Base-by-base conservation (phyloP, 2,329 filamentous ascomycete species). In the Nemania bipapillata region DNA sequence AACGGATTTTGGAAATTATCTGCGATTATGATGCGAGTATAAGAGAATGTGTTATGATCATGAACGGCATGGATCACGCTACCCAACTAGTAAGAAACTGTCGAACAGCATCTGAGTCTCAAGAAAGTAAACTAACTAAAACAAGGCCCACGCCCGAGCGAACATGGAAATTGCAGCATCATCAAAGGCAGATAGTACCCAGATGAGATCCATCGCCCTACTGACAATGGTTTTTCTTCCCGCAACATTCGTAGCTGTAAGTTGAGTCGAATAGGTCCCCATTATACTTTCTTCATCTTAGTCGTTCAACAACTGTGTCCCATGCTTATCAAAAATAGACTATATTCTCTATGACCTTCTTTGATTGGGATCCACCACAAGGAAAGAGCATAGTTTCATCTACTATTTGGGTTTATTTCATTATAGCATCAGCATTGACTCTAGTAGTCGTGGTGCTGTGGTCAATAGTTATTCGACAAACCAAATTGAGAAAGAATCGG, bases 221-320 rank as follows among this genome's bases (percentile, higher is more conserved):
- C n/a, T 56, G 28, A 56, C 32, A 4, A 42, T 26, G 6, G 22
- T 26, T 17, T 42, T 42, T 26, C 32, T 56, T 12, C 20, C 32
- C 35, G 32, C n/a, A 56, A 56, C 35, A 26, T 56, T 56, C 20
- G 30, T 55, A 37, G 30, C 52, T 8, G 52, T 35, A 55, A 37
- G 52, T 55, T 40, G 8, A 20, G 28, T 12, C 40, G 12, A 12
- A 55, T 40, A 6, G 40, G 4, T 4, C 7, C n/a, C 17, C 40
- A 4, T 4, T 45, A 5, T 45, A 15, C 8, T 40, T 40, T 17
- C 12, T 15, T 40, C 37, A 40, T 17, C 35, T 15, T 15, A 15
- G 11, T 2, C 12, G 37, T 15, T 40, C 15, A 17, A 9, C 15
- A 20, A 32, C 8, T 15, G 1, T 55, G 30, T 22, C 3, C 22